Percentiles rank a stretch among this genome's conserved stretches.
These are phyloP conservation scores for Suhomyces maxii DNA, from an alignment of 1,139 yeast genomes.

Conservation along the genomic window DNA sequence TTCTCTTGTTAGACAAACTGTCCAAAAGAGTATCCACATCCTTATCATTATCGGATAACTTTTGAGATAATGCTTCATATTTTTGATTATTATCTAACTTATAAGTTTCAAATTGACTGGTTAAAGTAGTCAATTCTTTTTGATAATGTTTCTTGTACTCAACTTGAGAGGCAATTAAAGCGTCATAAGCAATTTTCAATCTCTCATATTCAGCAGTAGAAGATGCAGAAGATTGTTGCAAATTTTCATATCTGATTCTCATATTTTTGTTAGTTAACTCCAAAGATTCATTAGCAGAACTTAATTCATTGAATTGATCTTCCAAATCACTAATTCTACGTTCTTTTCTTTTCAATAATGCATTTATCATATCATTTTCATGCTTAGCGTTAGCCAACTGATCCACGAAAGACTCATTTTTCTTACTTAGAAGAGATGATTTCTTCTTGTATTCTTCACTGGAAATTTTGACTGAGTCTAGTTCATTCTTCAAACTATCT, in stretches of 20 bases:
- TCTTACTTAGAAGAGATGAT: conserved; percentile 43
- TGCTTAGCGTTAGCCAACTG: conserved; percentile 69
- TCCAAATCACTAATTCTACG: conserved; percentile 64
- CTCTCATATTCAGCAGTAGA: conserved; percentile 57
- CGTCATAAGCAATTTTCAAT: conserved; percentile 62
- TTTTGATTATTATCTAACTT: conserved; percentile 35
- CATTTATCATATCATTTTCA: conserved; percentile 66
- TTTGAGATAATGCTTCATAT: conserved; percentile 29
- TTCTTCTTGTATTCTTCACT: conserved; percentile 49
- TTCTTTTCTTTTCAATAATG: conserved; percentile 63
- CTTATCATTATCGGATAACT: conserved; percentile 40
- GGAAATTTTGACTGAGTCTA: conserved; percentile 42
- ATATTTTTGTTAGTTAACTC: conserved; percentile 49
- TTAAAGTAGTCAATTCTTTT: conserved; percentile 30
- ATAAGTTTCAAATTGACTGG: conserved; percentile 37
- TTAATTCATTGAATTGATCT: conserved; percentile 48
- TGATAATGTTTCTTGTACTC: conserved; percentile 57
- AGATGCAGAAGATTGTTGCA: conserved; percentile 48
- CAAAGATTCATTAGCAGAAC: conserved; percentile 45
- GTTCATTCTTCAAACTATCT: conserved; percentile 51
- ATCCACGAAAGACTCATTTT: conserved; percentile 62
- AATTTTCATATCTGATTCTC: conserved; percentile 48
- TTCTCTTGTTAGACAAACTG: conserved; percentile 41
- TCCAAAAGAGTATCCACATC: conserved; percentile 48
- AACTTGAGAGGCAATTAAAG: conserved; percentile 54